Evolutionary conservation across 768 basidiomycete species (phyloP).

Genomic region (Auriculariales sp.): DNA sequence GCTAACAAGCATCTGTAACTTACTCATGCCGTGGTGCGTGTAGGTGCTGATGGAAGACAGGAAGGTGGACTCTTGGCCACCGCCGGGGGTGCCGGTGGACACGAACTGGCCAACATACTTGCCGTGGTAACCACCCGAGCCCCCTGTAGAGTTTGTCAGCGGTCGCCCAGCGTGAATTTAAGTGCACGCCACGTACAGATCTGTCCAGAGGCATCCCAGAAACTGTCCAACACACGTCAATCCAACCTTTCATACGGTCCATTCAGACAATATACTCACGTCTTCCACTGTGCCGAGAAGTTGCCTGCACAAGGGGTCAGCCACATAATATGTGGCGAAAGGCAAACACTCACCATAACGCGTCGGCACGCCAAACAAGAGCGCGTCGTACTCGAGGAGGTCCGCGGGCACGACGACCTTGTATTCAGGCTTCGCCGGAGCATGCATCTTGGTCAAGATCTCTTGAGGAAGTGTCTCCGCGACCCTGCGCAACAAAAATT

Average conservation of each 20-base stretch:
- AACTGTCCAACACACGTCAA: constrained; percentile 26
- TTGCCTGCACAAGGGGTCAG: no score
- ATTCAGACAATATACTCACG: constrained; percentile 11
- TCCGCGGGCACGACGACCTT: constrained; percentile 44
- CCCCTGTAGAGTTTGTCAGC: no score
- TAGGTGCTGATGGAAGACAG: constrained; percentile 39
- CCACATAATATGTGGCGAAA: no score
- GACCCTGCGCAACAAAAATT: background rate
- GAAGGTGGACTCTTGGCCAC: constrained; percentile 59
- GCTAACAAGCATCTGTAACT: no score
- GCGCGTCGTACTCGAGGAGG: constrained; percentile 51
- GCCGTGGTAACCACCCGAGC: constrained; percentile 42
- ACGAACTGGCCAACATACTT: constrained; percentile 69
- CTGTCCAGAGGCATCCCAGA: constrained; percentile 64
- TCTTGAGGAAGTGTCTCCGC: constrained; percentile 35
- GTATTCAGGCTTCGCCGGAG: constrained; percentile 56
- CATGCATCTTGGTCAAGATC: constrained; percentile 52
- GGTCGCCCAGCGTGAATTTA: no score
- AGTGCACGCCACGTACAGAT: no score
- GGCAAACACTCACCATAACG: no score
- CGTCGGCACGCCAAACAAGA: constrained; percentile 64
- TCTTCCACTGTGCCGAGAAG: constrained; percentile 68
- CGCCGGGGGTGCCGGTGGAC: constrained; percentile 54
- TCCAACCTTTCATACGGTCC: background rate
- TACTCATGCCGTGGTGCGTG: constrained; percentile 58